A percentile compares a stretch with the other conserved stretches of the same genome.
phyloP scores from a whole-genome alignment of 164 flowering plant species.

The Annona cherimola region DNA sequence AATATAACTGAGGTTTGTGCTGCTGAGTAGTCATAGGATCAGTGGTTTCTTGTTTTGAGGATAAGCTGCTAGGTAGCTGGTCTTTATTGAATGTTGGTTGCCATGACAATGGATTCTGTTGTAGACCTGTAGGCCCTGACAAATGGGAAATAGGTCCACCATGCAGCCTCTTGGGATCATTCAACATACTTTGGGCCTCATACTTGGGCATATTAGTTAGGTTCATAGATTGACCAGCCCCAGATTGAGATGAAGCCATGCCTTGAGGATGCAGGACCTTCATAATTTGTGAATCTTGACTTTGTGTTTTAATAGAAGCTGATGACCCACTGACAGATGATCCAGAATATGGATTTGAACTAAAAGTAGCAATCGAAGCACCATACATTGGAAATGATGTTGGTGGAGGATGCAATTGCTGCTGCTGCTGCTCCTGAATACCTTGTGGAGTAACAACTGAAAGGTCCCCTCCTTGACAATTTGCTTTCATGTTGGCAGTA shows the following conservation, averaged over 20 bases:
- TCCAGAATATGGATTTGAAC: slow-evolving; percentile 37
- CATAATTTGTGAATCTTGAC: slow-evolving; percentile 60
- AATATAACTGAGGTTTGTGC: slow-evolving; percentile 34
- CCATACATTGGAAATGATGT: slow-evolving; percentile 62
- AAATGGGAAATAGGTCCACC: slow-evolving; percentile 46
- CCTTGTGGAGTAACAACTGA: slow-evolving; percentile 39
- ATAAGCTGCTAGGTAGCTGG: slow-evolving; percentile 26
- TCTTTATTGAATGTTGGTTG: slow-evolving; percentile 44
- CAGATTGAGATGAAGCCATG: slow-evolving; percentile 35
- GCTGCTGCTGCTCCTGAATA: slow-evolving; percentile 46
- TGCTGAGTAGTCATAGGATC: slow-evolving; percentile 63
- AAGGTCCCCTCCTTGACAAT: slow-evolving; percentile 44
- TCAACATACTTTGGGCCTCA: slow-evolving; percentile 42
- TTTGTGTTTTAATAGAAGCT: slow-evolving; percentile 42
- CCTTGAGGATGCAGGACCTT: slow-evolving; percentile 49
- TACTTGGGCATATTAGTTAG: slow-evolving; percentile 36
- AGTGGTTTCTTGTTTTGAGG: slow-evolving; percentile 56
- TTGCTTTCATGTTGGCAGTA: slow-evolving; percentile 28
- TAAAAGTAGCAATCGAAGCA: slow-evolving; percentile 35
- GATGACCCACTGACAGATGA: slow-evolving; percentile 36
- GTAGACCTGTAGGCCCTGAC: slow-evolving; percentile 37
- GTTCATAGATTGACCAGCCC: slow-evolving; percentile 37
- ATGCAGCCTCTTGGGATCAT: slow-evolving; percentile 53
- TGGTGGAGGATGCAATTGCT: slow-evolving; percentile 53
- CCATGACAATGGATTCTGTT: slow-evolving; percentile 50